phyloP scores from a whole-genome alignment of 2,329 filamentous ascomycete genomes.

The Penicillium janthinellum region DNA sequence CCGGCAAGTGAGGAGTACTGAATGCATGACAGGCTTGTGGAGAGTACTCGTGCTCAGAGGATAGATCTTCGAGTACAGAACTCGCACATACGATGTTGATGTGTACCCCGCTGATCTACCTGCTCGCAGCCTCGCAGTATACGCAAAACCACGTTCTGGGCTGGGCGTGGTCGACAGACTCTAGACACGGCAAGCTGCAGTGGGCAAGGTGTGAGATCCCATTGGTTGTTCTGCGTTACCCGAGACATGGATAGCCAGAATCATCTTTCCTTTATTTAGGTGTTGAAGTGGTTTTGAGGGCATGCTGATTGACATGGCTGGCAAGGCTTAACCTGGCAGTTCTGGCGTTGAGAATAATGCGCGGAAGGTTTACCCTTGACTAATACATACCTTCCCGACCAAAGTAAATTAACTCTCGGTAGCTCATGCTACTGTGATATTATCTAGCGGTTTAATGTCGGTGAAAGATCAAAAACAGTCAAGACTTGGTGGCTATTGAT shows the following conservation, averaged over 20 bases:
- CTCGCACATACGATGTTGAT: no score
- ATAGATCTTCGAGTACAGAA: background rate
- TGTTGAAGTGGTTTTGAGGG: no score
- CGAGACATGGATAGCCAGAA: background rate
- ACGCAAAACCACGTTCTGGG: slow-evolving; percentile 9
- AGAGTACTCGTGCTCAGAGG: background rate
- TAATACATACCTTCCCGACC: background rate
- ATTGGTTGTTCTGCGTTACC: background rate
- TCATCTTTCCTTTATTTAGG: no score
- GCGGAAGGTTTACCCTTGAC: background rate
- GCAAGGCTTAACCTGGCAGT: background rate
- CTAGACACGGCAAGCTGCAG: slow-evolving; percentile 1
- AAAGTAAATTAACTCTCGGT: background rate
- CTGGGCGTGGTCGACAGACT: no score
- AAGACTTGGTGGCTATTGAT: background rate
- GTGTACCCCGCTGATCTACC: background rate
- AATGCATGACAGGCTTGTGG: no score
- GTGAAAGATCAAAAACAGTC: background rate
- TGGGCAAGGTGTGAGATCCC: background rate
- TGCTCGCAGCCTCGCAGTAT: background rate
- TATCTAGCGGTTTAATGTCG: background rate
- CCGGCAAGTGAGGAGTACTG: no score
- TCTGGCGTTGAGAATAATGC: background rate
- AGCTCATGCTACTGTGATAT: background rate
- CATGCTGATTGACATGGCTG: background rate